A percentile compares a stretch with the other conserved stretches of the same genome.
Evolutionary conservation across 495 filamentous ascomycete genomes (phyloP).

Genomic region (Aspergillus egyptiacus): DNA sequence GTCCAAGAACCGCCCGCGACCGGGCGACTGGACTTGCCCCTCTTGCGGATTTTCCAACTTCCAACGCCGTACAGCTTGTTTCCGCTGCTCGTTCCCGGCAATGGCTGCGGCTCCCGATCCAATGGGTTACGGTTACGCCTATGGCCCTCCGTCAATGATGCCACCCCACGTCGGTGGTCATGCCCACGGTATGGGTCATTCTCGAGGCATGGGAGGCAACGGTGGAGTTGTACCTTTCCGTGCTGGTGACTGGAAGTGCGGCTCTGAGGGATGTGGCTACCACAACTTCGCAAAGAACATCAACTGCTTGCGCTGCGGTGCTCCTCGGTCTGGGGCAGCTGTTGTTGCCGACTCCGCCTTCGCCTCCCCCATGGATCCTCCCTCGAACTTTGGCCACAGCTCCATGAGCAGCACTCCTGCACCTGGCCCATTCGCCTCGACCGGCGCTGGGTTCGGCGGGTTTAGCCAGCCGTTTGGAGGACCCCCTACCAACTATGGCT

Average conservation of each 20-base stretch:
- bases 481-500: conserved; percentile 80
- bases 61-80: conserved; percentile 95
- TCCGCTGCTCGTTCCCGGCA: conserved; percentile 96
- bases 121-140: conserved; percentile 70
- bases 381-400: conserved; percentile 69
- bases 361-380: conserved; percentile 82
- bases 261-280: conserved; percentile 94
- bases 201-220: conserved; percentile 65
- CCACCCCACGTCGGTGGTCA: conserved; percentile 77
- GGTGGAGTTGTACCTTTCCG: conserved; percentile 93
- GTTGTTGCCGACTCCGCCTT: conserved; percentile 92
- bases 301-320: conserved; percentile 91
- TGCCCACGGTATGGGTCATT: conserved; percentile 67
- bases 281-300: conserved; percentile 99
- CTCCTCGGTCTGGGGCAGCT: conserved; percentile 85
- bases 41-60: conserved; percentile 82
- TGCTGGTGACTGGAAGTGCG: conserved; percentile 98
- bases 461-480: conserved; percentile 82
- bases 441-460: conserved; percentile 68
- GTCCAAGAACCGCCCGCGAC: conserved; percentile 94
- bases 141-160: conserved; percentile 74
- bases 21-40: conserved; percentile 98
- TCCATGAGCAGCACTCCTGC: conserved; percentile 83
- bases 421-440: conserved; percentile 70
- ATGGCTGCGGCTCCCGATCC: conserved; percentile 71